Conservation (phyloP, 108 stramenopile genomes). For the Stephanodiscus minutulus region DNA sequence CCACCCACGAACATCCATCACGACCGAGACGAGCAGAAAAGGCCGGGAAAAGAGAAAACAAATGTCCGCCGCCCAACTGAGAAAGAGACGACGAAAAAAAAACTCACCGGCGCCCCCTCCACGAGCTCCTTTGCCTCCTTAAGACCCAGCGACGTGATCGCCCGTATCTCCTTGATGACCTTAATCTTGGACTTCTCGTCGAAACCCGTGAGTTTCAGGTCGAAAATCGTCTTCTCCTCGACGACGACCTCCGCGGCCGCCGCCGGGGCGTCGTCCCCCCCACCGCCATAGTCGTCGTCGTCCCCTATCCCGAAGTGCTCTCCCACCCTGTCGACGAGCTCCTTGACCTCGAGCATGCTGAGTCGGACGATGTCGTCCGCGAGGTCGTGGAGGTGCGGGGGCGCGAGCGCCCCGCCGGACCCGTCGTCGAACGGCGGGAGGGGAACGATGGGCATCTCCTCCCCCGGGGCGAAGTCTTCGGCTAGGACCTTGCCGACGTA, state of each 20-base stretch:
- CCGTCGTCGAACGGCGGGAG: constrained; percentile 63
- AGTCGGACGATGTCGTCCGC: constrained; percentile 73
- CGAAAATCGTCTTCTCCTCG: constrained; percentile 80
- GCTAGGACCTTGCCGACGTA: constrained; percentile 47
- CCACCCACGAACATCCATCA: too few relatives aligned
- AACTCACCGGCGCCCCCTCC: constrained; percentile 77
- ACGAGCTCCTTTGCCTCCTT: constrained; percentile 95
- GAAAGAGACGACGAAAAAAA: neutral
- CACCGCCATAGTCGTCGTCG: constrained; percentile 41
- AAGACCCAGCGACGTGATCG: constrained; percentile 81
- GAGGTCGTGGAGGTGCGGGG: constrained; percentile 66
- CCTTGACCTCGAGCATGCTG: constrained; percentile 77
- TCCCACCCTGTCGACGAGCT: constrained; percentile 70
- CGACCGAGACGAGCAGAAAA: too few relatives aligned
- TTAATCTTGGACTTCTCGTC: constrained; percentile 93
- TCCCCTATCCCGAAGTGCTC: constrained; percentile 80
- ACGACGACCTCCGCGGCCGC: constrained; percentile 51
- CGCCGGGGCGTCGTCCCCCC: constrained; percentile 43
- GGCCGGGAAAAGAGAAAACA: too few relatives aligned
- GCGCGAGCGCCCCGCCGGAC: constrained; percentile 34
- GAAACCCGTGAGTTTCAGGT: constrained; percentile 86
- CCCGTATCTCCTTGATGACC: constrained; percentile 90
- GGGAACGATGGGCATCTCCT: constrained; percentile 63
- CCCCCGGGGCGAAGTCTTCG: constrained; percentile 68
- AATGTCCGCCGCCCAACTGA: too few relatives aligned